These are phyloP conservation scores for Aspergillus sp. DNA, from an alignment of 2,329 filamentous ascomycete species.

Conservation along the genomic window DNA sequence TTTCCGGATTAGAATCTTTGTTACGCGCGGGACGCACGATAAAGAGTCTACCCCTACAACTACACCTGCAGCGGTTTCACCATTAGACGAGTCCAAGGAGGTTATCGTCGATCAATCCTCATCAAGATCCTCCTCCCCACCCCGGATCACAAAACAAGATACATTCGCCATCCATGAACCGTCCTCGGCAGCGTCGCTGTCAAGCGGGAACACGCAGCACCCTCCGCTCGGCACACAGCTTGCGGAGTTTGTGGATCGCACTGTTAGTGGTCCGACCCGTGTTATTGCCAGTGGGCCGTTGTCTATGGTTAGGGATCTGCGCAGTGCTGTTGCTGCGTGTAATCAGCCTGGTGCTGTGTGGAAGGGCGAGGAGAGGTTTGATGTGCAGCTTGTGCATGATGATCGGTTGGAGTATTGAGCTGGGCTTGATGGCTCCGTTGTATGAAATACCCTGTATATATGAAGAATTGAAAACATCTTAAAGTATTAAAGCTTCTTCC, in stretches of 20 bases:
- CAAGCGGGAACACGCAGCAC: slow-evolving; percentile 12
- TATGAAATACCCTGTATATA: neutral
- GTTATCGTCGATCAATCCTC: neutral
- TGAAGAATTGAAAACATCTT: too few species aligned
- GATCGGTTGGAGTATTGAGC: slow-evolving; percentile 50
- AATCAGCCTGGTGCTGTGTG: slow-evolving; percentile 58
- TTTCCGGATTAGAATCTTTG: slow-evolving; percentile 57
- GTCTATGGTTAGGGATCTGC: slow-evolving; percentile 49
- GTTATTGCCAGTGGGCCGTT: slow-evolving; percentile 63
- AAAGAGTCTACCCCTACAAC: neutral
- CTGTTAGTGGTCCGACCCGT: slow-evolving; percentile 49
- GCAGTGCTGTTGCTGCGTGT: slow-evolving; percentile 39
- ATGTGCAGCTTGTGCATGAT: slow-evolving; percentile 60
- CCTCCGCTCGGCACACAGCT: slow-evolving; percentile 49
- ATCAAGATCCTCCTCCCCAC: neutral
- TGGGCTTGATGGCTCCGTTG: neutral
- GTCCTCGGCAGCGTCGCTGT: neutral
- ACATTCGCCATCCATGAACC: slow-evolving; percentile 13
- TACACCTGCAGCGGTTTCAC: too few species aligned
- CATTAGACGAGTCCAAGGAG: neutral
- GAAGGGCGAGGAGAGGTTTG: slow-evolving; percentile 56
- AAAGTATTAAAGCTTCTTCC: too few species aligned
- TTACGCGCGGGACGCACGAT: slow-evolving; percentile 52
- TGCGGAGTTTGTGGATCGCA: slow-evolving; percentile 45
- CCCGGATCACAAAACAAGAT: neutral